Evolutionary conservation across 208 protist genomes (phyloP).

Genomic region (Leishmania martiniquensis): DNA sequence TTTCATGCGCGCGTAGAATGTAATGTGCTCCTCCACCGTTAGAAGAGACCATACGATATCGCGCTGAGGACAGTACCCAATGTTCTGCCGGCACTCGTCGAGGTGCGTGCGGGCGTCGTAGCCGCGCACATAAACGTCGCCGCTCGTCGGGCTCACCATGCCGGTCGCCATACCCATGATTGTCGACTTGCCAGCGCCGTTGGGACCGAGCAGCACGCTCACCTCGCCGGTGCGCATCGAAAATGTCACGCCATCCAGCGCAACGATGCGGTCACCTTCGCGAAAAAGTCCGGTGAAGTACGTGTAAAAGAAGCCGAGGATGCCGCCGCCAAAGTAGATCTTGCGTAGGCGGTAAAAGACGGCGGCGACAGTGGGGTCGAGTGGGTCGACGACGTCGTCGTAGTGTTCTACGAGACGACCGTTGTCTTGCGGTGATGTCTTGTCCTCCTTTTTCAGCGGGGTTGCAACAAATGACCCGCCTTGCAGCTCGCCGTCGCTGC

Average conservation of each 20-base stretch:
- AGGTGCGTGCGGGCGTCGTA: conserved; percentile 55
- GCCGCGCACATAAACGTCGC: conserved; percentile 74
- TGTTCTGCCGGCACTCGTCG: conserved; percentile 64
- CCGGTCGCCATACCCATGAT: conserved; percentile 80
- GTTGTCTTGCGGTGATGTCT: not conserved
- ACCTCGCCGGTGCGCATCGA: conserved; percentile 71
- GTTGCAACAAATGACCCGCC: conserved; percentile 8
- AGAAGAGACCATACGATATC: conserved; percentile 93
- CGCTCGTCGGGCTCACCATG: conserved; percentile 61
- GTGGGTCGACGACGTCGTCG: conserved; percentile 43
- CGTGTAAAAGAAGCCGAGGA: conserved; percentile 66
- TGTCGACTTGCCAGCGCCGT: conserved; percentile 87
- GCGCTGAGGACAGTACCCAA: conserved; percentile 95
- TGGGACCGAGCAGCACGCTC: conserved; percentile 83
- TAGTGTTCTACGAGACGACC: conserved; percentile 43
- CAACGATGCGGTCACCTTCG: conserved; percentile 49
- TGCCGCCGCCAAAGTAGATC: conserved; percentile 60
- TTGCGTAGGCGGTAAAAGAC: conserved; percentile 63
- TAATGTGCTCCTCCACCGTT: conserved; percentile 93
- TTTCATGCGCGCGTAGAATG: conserved; percentile 94
- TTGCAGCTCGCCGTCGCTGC: not conserved
- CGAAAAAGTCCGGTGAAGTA: conserved; percentile 68
- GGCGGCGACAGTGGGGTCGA: conserved; percentile 33
- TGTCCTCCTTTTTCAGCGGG: conserved; percentile 20
- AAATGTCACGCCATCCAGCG: conserved; percentile 74